Percentiles rank a stretch among this genome's conserved stretches.
Conservation (phyloP, 805 yeast species). For the Debaryomyces tyrocola region DNA sequence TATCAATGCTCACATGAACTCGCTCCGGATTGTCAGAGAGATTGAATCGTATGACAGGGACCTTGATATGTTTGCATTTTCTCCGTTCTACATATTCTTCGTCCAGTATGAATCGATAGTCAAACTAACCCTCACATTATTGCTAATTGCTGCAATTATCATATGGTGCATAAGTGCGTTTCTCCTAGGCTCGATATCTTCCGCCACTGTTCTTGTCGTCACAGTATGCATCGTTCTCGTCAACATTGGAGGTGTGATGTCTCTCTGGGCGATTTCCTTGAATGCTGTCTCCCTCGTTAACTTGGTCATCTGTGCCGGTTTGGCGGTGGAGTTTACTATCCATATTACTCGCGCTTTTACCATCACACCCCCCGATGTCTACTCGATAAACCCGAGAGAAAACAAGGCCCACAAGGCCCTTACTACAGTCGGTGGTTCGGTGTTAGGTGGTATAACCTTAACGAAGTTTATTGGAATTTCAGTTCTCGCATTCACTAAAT, state of each 20-base stretch:
- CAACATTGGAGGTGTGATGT: conserved; percentile 80
- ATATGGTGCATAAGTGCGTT: conserved; percentile 55
- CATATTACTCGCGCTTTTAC: conserved; percentile 83
- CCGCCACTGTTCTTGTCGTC: conserved; percentile 54
- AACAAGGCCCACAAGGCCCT: conserved; percentile 58
- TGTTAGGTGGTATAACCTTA: conserved; percentile 84
- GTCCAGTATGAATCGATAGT: conserved; percentile 79
- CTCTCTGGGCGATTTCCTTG: conserved; percentile 68
- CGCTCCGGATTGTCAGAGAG: conserved; percentile 64
- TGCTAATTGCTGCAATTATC: conserved; percentile 51
- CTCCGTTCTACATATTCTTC: conserved; percentile 90
- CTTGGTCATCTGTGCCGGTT: conserved; percentile 86
- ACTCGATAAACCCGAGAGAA: conserved; percentile 4
- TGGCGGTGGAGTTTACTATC: conserved; percentile 90
- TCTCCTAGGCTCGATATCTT: conserved; percentile 64
- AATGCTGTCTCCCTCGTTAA: conserved; percentile 92
- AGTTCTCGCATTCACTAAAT: conserved; percentile 82
- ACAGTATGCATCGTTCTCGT: conserved; percentile 66
- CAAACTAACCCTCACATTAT: conserved; percentile 52
- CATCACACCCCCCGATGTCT: conserved; percentile 31
- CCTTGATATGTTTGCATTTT: conserved; percentile 77
- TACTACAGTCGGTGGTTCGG: conserved; percentile 82
- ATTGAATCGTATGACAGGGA: conserved; percentile 40
- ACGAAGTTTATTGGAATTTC: conserved; percentile 87
- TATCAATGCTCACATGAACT: conserved; percentile 73